Conservation (phyloP, 1,284 basidiomycete species). For the Ceratobasidium sp. region DNA sequence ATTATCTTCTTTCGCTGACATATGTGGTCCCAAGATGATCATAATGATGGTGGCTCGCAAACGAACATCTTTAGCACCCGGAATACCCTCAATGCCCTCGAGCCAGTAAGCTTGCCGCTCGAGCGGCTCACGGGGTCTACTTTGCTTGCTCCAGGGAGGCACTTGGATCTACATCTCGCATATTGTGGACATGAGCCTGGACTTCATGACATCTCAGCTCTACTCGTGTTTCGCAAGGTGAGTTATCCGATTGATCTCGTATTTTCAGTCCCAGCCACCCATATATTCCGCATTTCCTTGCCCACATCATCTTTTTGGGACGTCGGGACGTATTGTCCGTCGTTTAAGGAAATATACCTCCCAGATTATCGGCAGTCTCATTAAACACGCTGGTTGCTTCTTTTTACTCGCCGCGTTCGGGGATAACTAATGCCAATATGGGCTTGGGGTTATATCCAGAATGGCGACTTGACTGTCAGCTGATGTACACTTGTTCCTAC, state of each 20-base stretch:
- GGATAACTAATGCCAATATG: not conserved
- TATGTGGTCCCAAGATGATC: slow-evolving; percentile 21
- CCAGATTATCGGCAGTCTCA: not conserved
- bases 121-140: slow-evolving; percentile 50
- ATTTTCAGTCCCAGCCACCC: slow-evolving; percentile 16
- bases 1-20: not conserved
- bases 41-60: slow-evolving; percentile 38
- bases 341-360: not conserved
- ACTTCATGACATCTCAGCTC: slow-evolving; percentile 61
- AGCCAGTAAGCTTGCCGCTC: slow-evolving; percentile 59
- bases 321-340: not conserved
- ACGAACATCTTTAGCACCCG: slow-evolving; percentile 39
- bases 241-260: slow-evolving; percentile 43
- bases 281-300: slow-evolving; percentile 14
- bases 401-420: not conserved
- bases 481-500: not conserved
- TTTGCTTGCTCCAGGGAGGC: slow-evolving; percentile 58
- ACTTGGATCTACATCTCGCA: slow-evolving; percentile 58
- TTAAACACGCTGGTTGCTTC: not conserved
- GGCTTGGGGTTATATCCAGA: slow-evolving; percentile 5
- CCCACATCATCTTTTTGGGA: slow-evolving; percentile 25
- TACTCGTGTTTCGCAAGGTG: slow-evolving; percentile 77
- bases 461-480: not conserved
- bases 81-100: slow-evolving; percentile 62
- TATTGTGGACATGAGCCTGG: slow-evolving; percentile 61